phyloP scores from a whole-genome alignment of 2,329 filamentous ascomycete species.

The Sporothrix pallida region DNA sequence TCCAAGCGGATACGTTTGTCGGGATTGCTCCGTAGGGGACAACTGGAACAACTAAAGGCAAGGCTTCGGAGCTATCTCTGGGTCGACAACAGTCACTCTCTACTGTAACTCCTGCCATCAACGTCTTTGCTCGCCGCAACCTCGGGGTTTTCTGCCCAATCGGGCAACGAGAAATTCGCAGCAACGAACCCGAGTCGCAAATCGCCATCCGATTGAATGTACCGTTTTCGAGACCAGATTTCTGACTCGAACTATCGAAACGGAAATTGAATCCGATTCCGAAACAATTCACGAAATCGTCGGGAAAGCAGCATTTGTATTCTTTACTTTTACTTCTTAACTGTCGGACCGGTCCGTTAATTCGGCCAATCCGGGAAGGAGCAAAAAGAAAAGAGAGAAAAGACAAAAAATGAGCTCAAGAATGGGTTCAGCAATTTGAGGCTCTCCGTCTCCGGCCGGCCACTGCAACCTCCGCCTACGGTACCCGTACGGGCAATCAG shows the following conservation, averaged over 20 bases:
- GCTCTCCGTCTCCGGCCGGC: not conserved
- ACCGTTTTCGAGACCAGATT: not conserved
- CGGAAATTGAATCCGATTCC: constrained; percentile 28
- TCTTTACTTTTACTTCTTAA: too few species aligned
- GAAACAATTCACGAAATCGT: not conserved
- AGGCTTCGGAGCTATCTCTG: constrained; percentile 24
- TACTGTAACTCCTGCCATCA: not conserved
- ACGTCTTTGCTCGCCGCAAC: not conserved
- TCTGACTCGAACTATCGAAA: too few species aligned
- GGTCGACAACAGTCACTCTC: not conserved
- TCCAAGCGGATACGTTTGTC: constrained; percentile 1
- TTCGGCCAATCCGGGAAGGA: not conserved
- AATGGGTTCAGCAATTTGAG: too few species aligned
- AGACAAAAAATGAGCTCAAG: not conserved
- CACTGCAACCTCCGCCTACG: not conserved
- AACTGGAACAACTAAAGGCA: not conserved
- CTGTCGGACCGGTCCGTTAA: constrained; percentile 10
- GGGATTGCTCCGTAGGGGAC: not conserved
- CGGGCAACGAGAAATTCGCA: constrained; percentile 1
- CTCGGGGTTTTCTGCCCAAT: constrained; percentile 28
- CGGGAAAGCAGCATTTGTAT: not conserved
- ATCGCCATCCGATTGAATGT: not conserved
- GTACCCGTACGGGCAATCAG: not conserved
- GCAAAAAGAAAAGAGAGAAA: not conserved
- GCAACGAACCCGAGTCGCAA: not conserved